Base-by-base conservation (phyloP, 2,329 filamentous ascomycete genomes). In the Penicillium sp. region DNA sequence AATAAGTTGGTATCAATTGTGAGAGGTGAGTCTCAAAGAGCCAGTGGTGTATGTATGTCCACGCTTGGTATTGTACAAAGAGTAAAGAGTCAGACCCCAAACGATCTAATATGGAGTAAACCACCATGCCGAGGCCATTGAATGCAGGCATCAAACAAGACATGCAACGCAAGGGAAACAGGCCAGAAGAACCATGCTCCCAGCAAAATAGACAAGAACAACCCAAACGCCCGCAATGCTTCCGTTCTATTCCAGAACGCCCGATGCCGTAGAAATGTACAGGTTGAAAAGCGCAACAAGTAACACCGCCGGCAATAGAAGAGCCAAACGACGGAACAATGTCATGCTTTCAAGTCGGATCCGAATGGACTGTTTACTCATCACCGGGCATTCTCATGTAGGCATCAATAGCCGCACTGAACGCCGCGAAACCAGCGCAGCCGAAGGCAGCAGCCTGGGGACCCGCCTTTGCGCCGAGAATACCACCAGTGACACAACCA, bases 401-500 rank as follows among this genome's bases (percentile, higher is more conserved):
- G 36, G 86, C 86, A 81, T 97, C 93, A 72, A 97, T 97, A 0
- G 92, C 93, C 15, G 90, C 87, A 73, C 87, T 90, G 68, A 97
- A 97, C 1, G 91, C 92, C 55, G 94, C 94, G 75, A 99, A 99
- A 0, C 93, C 94, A 13, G 86, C 89, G 75, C 93, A 97, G 1
- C 94, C 94, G 4, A 95, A 82, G 2, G 87, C 88, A 49, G 91
- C 89, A 33, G 93, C 94, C 78, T 94, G 90, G 8, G 94, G 94
- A 0, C 94, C 94, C 0, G 90, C 93, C 67, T 89, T 90, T 61
- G 89, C 86, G 47, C 91, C 93, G 62, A 99, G 76, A 53, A 94
- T 89, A 19, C 91, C 94, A 16, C 94, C 94, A 10, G 94, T 97
- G 53, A 97, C 79, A 72, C 93, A 97, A 0, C 94, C 94, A 0